Conservation (phyloP, 2,329 filamentous ascomycete species). For the Neonectria magnoliae region DNA sequence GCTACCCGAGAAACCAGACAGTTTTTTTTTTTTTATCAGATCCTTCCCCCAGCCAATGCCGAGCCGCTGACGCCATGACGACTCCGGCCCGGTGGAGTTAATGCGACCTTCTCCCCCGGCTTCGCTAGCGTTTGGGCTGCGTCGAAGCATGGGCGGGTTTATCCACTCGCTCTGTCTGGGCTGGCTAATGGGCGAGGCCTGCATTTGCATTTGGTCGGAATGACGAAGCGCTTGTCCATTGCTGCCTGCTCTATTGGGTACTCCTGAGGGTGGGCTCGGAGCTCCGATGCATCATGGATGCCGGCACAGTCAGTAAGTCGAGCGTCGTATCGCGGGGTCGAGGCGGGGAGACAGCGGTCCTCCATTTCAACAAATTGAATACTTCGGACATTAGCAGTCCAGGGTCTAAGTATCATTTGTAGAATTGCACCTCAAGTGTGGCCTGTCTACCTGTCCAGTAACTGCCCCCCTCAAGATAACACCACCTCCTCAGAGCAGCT, state of each 20-base stretch:
- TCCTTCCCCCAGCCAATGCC: constrained; percentile 5
- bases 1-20: neutral
- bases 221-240: constrained; percentile 14
- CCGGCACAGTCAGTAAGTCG: no score
- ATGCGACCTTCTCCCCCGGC: neutral
- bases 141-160: no score
- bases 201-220: neutral
- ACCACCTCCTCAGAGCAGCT: neutral
- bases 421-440: neutral
- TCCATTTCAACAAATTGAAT: no score
- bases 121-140: neutral
- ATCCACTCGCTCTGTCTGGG: no score
- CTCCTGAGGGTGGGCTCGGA: constrained; percentile 2
- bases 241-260: constrained; percentile 16
- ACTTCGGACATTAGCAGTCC: neutral
- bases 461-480: neutral
- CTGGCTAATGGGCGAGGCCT: neutral
- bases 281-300: neutral
- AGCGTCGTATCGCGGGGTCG: neutral
- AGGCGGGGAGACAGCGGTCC: no score
- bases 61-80: constrained; percentile 11
- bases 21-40: constrained; percentile 10
- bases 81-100: constrained; percentile 9
- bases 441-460: neutral
- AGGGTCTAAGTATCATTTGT: neutral